These are phyloP conservation scores for Oryza meyeriana DNA, from an alignment of 176 grass and related monocot genomes.

Conservation along the genomic window DNA sequence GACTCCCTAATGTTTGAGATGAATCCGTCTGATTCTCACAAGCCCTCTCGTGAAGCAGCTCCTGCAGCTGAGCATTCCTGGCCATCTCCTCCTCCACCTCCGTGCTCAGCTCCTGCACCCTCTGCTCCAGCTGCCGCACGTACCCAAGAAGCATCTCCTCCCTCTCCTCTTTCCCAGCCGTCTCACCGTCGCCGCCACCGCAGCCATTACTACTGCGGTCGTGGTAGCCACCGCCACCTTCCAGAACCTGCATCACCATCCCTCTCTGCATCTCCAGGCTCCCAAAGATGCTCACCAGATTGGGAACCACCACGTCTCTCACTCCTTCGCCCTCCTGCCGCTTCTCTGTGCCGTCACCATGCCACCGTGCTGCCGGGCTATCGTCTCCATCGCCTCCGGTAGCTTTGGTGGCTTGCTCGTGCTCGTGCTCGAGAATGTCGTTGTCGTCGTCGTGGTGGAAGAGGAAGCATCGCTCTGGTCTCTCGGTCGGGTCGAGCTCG, in stretches of 20 bases:
- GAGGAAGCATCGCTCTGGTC: background rate
- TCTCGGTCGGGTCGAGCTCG: slow-evolving; percentile 38
- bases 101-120: slow-evolving; percentile 50
- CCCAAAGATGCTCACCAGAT: slow-evolving; percentile 61
- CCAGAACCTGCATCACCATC: slow-evolving; percentile 58
- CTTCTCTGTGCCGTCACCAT: background rate
- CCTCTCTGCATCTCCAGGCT: slow-evolving; percentile 70
- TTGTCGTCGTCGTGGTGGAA: slow-evolving; percentile 14
- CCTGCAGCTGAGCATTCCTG: slow-evolving; percentile 45
- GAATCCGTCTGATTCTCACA: background rate
- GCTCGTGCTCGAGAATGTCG: background rate
- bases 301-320: slow-evolving; percentile 43
- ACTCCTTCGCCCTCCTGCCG: background rate
- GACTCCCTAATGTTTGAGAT: background rate
- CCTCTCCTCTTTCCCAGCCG: slow-evolving; percentile 15
- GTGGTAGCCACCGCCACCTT: slow-evolving; percentile 26
- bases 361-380: background rate
- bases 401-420: background rate
- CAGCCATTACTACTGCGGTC: background rate
- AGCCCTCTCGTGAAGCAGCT: slow-evolving; percentile 31
- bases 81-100: slow-evolving; percentile 57
- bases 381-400: background rate
- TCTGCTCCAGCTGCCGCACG: slow-evolving; percentile 49
- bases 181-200: background rate
- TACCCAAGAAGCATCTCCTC: slow-evolving; percentile 58